These are phyloP conservation scores for Raphanus sativus DNA, from an alignment of 345 rosid genomes.

Conservation along the genomic window DNA sequence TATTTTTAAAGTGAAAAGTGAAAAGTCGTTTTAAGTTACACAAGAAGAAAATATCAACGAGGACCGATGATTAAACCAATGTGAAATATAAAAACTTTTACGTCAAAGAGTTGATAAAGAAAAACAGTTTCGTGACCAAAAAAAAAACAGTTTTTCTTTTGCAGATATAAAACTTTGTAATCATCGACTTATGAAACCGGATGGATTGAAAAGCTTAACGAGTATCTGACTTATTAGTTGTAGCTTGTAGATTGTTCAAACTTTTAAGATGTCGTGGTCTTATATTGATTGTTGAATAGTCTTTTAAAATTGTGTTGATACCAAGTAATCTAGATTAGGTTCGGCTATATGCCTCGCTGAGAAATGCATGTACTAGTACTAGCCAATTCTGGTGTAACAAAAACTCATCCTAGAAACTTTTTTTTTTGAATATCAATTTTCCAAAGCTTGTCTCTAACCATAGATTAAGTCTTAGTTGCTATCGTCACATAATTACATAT, in stretches of 20 bases:
- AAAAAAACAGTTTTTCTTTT: too few species aligned
- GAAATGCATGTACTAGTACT: background rate
- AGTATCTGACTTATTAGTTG: background rate
- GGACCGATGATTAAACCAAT: too few species aligned
- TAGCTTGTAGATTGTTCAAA: background rate
- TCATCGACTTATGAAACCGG: background rate
- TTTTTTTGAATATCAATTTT: too few species aligned
- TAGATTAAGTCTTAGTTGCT: background rate
- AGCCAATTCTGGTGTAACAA: background rate
- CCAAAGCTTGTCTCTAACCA: background rate
- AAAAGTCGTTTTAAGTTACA: too few species aligned
- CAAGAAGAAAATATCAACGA: too few species aligned
- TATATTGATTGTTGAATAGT: background rate
- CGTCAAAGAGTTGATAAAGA: too few species aligned
- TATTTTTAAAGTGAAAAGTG: too few species aligned
- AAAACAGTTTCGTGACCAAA: too few species aligned
- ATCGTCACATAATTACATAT: background rate
- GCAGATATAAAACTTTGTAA: too few species aligned
- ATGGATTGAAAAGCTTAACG: background rate
- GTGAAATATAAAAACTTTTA: too few species aligned
- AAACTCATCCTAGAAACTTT: background rate
- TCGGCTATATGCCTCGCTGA: background rate
- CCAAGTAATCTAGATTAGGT: slow-evolving; percentile 1
- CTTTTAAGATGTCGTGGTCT: background rate
- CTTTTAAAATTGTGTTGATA: background rate